Conservation (phyloP, 2,329 filamentous ascomycete species). For the Sclerotiophoma versabilis region DNA sequence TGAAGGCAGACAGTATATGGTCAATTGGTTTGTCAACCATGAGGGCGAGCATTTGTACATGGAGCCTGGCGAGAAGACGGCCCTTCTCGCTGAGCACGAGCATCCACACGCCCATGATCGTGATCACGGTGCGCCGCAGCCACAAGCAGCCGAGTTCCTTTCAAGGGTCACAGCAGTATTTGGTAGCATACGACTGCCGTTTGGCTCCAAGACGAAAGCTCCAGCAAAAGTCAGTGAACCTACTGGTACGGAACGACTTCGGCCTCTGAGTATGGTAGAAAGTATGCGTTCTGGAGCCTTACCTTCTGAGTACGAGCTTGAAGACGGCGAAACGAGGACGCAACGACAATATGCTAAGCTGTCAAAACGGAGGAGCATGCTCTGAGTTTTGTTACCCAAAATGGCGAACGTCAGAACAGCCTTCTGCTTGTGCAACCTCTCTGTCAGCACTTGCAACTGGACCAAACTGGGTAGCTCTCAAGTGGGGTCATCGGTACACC, state of each 20-base stretch:
- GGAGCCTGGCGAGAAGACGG: conserved; percentile 50
- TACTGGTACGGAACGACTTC: conserved; percentile 19
- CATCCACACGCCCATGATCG: conserved; percentile 18
- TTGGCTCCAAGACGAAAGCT: background rate
- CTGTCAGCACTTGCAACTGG: no score
- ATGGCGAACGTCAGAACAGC: no score
- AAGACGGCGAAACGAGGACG: conserved; percentile 42
- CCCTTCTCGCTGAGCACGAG: conserved; percentile 11
- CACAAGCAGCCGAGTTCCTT: conserved; percentile 7
- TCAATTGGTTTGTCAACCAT: conserved; percentile 56
- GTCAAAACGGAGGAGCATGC: conserved; percentile 47
- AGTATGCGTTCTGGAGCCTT: conserved; percentile 13
- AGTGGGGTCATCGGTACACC: no score
- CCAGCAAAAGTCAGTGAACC: conserved; percentile 15
- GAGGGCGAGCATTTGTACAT: conserved; percentile 62
- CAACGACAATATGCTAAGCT: conserved; percentile 45
- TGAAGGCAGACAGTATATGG: conserved; percentile 56
- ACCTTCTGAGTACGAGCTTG: conserved; percentile 39
- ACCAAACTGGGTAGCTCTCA: no score
- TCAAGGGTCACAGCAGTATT: conserved; percentile 7
- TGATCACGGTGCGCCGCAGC: background rate
- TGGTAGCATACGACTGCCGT: background rate
- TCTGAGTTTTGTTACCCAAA: conserved; percentile 34
- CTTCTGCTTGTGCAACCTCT: no score
- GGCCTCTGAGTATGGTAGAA: conserved; percentile 30